Evolutionary conservation across 2,329 filamentous ascomycete genomes (phyloP).

Genomic region (Harringtonia lauricola): DNA sequence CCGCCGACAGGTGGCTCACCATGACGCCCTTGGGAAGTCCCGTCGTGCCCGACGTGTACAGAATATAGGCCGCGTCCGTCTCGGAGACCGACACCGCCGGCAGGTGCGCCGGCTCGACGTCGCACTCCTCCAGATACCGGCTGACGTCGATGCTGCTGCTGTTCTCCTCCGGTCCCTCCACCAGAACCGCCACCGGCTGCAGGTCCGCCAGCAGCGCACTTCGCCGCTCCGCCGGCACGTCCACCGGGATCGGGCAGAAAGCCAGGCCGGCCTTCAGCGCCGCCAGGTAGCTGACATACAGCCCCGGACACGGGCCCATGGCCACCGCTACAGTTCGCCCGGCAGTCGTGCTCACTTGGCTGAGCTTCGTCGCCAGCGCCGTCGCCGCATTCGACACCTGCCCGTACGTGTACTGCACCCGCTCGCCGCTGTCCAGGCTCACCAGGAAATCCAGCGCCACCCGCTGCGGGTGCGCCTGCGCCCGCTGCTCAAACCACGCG

Average conservation of each 20-base stretch:
- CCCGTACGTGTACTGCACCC: constrained; percentile 1
- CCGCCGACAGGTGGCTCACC: constrained; percentile 32
- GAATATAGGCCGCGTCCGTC: constrained; percentile 30
- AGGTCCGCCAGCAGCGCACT: constrained; percentile 14
- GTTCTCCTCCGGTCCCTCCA: background rate
- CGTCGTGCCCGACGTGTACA: constrained; percentile 50
- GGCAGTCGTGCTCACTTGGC: background rate
- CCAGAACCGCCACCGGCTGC: background rate
- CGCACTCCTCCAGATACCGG: background rate
- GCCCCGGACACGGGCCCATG: constrained; percentile 18
- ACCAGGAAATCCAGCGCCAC: background rate
- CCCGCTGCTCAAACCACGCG: background rate
- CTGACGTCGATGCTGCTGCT: background rate
- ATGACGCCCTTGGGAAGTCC: constrained; percentile 48
- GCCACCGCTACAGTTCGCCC: constrained; percentile 10
- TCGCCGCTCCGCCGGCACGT: constrained; percentile 19
- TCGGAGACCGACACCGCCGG: background rate
- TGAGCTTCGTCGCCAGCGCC: background rate
- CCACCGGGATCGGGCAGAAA: constrained; percentile 25
- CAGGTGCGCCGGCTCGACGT: background rate
- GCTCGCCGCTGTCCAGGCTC: background rate
- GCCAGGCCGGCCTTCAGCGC: constrained; percentile 23
- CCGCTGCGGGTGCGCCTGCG: background rate
- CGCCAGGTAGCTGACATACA: constrained; percentile 25
- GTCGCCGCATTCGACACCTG: background rate